Evolutionary conservation across 1,284 basidiomycete species (phyloP).

Genomic region (Malassezia sympodialis): DNA sequence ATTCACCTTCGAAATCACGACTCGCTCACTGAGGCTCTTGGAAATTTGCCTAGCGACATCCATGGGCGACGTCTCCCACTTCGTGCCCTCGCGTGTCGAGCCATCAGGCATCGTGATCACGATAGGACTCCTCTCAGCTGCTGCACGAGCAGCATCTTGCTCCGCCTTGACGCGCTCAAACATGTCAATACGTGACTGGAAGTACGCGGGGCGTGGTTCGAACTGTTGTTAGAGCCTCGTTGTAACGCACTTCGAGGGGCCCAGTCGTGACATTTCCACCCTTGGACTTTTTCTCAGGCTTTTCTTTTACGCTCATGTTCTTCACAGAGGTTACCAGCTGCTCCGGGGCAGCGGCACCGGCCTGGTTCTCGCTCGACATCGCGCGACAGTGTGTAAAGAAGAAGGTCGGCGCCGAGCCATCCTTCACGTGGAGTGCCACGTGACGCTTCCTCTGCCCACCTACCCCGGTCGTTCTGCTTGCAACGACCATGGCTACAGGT

Average conservation of each 20-base stretch:
- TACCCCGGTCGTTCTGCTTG: not conserved
- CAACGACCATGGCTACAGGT: slow-evolving; percentile 13
- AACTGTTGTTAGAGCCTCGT: slow-evolving; percentile 53
- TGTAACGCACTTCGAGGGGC: slow-evolving; percentile 8
- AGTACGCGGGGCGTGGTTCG: slow-evolving; percentile 72
- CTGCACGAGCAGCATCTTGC: slow-evolving; percentile 66
- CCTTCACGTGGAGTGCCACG: slow-evolving; percentile 9
- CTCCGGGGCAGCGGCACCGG: slow-evolving; percentile 4
- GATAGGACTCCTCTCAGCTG: slow-evolving; percentile 77
- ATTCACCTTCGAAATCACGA: slow-evolving; percentile 91
- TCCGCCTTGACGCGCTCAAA: slow-evolving; percentile 82
- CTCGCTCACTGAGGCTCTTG: slow-evolving; percentile 74
- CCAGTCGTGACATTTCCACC: not conserved
- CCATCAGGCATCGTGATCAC: slow-evolving; percentile 79
- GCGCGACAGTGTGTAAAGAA: not conserved
- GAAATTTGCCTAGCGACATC: slow-evolving; percentile 77
- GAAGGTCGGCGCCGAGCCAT: not conserved
- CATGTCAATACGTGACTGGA: slow-evolving; percentile 78
- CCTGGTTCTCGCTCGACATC: slow-evolving; percentile 11
- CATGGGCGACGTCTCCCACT: slow-evolving; percentile 96
- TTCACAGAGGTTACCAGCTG: slow-evolving; percentile 12
- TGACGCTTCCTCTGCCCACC: not conserved
- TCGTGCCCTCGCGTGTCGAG: slow-evolving; percentile 66
- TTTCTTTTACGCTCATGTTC: slow-evolving; percentile 9
- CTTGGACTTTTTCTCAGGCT: slow-evolving; percentile 13